Conservation (phyloP, 805 yeast species). For the Nakazawaea ernobii region DNA sequence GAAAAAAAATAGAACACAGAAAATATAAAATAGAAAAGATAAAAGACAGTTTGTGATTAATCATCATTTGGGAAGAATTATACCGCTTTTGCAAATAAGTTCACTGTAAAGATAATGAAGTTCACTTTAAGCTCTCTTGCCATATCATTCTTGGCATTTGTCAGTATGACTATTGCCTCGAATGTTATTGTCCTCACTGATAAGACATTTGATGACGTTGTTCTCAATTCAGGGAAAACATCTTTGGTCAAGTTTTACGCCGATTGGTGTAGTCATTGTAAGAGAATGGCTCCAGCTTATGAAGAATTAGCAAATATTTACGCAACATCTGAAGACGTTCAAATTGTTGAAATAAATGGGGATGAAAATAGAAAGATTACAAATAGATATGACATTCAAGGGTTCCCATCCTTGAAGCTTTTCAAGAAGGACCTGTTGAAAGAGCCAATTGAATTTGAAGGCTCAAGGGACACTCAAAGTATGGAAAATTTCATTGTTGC, state of each 20-base stretch:
- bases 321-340: conserved; percentile 30
- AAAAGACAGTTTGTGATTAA: too few species aligned
- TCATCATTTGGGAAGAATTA: too few species aligned
- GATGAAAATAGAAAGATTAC: conserved; percentile 49
- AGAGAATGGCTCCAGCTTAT: conserved; percentile 48
- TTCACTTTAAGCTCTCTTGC: neutral
- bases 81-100: too few species aligned
- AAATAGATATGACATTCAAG: conserved; percentile 45
- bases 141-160: neutral
- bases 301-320: conserved; percentile 40
- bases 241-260: conserved; percentile 74
- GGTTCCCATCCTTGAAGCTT: conserved; percentile 61
- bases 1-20: too few species aligned
- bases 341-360: conserved; percentile 53
- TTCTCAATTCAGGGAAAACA: conserved; percentile 58
- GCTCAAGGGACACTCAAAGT: conserved; percentile 43
- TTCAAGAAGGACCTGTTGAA: conserved; percentile 42
- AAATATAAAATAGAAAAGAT: too few species aligned
- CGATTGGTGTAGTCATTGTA: conserved; percentile 71
- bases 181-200: conserved; percentile 40
- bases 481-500: conserved; percentile 43
- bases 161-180: conserved; percentile 14
- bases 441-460: conserved; percentile 50
- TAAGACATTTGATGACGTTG: conserved; percentile 47
- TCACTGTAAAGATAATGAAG: neutral